Base-by-base conservation (phyloP, 345 rosid species). In the Sonneratia caseolaris region DNA sequence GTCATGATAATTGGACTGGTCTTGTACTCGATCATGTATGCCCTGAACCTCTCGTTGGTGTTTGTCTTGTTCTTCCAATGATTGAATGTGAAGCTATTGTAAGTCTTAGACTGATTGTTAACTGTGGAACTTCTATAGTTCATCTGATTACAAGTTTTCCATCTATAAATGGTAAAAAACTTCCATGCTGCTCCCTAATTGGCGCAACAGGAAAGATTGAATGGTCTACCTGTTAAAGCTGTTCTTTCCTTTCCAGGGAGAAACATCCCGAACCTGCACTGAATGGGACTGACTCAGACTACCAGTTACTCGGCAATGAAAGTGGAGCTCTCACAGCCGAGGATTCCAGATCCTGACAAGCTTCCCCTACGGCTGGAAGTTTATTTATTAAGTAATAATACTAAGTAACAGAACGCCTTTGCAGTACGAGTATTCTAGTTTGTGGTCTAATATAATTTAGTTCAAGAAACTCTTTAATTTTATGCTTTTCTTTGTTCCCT, bases 1-100 rank as follows among this genome's bases (percentile, higher is more conserved):
- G 22, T 75, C 3, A 86, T 84, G 70, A 71, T 76, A 6, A 48
- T 83, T 59, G 88, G 88, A 51, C 78, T 86, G 22, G 13, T 88
- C 69, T 72, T 82, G 45, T 88, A 84, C 69, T 84, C 86, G 14
- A 69, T 72, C 2, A 81, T 74, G 89, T 81, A 81, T 10, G 80
- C 37, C 71, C 51, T 14, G 0, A 37, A 72, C 81, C 51, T 68
- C 70, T 19, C 32, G n/a, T 21, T 27, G 32, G 32, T 45, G 49
- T 49, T 49, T 13, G 15, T 49, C 45, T 49, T 16, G 4, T 13
- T 13, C 18, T 13, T 49, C 56, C 56, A 1, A 13, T 49, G 19
- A 49, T 18, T 49, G 21, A 49, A 49, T 49, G 56, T 49, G 56
- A 49, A 3, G 56, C 19, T 14, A 61, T 61, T 4, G 16, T 4